Evolutionary conservation across 2,329 filamentous ascomycete genomes (phyloP), one percentile per base, ranked within the genome.

Genomic region (Alternaria burnsii): DNA sequence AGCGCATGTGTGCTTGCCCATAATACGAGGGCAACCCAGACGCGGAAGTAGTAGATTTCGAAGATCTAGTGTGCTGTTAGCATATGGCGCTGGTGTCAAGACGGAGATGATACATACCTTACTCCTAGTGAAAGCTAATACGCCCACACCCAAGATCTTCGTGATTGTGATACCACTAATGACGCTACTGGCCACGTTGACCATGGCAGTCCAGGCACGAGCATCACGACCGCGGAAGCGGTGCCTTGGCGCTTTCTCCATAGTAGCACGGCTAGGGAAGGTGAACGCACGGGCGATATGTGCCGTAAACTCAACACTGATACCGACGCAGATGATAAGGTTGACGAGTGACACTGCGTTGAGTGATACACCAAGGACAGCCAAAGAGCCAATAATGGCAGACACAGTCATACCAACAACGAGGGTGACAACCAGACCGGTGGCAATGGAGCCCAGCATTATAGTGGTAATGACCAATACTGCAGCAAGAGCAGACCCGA

Each of bases 41-140:
- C 91, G 43, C 95, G 87, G 85, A 99, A 99, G 80, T 99, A 99
- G 81, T 99, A 99, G 59, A 99, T 93, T 82, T 99, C 96, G 72
- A 99, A 99, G 74, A 99, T 99, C 87, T 78, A 56, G 12, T 51
- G 40, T 5, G 12, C 42, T 40, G 46, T 55, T 28, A 51, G 52
- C 30, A n/a, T 5, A 28, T 5, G 16, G 3, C 4, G 12, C 11
- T 7, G 6, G 14, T 5, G 34, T n/a, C 4, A 24, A 16, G 4
- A 26, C 32, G 18, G 9, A 34, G 16, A n/a, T 30, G 34, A 20
- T 20, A 64, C 71, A 46, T 71, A 76, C 75, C 68, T 98, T 99
- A 78, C 92, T 97, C 52, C 92, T 85, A 8, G 95, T 99, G 74
- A 97, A 99, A 0, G 95, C 95, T 20, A 99, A 83, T 36, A 99